These are phyloP conservation scores for Aspergillus pseudotamarii DNA, from an alignment of 2,329 filamentous ascomycete genomes.

Conservation along the genomic window DNA sequence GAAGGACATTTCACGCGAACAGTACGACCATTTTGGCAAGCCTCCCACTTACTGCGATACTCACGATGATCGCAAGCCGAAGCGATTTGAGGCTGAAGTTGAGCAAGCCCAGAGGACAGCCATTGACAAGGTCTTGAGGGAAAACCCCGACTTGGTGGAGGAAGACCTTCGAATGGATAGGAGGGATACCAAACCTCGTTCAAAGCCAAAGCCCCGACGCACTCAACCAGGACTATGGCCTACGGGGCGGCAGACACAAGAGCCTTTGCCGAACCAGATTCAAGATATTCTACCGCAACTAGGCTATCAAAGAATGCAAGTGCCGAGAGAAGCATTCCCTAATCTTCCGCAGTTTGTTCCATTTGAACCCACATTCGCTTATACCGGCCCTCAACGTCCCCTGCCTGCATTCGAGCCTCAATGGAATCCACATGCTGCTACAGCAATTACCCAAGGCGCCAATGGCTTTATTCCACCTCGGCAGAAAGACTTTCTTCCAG, in stretches of 20 bases:
- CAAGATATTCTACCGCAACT: neutral
- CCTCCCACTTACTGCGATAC: constrained; percentile 45
- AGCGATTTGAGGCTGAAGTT: constrained; percentile 29
- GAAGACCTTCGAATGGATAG: constrained; percentile 22
- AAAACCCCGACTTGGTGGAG: constrained; percentile 26
- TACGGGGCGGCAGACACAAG: neutral
- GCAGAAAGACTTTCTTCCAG: neutral
- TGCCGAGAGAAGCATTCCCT: neutral
- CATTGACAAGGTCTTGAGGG: constrained; percentile 29
- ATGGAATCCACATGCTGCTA: neutral
- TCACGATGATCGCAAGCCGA: constrained; percentile 15
- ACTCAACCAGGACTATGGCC: neutral
- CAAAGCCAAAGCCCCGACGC: neutral
- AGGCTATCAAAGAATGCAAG: neutral
- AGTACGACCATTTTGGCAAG: constrained; percentile 72
- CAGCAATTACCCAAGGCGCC: neutral
- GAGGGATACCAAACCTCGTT: neutral
- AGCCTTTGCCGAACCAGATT: neutral
- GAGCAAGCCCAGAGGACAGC: constrained; percentile 31
- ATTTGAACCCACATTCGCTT: neutral
- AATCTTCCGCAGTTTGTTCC: neutral
- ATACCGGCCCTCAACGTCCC: neutral
- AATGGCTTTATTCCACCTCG: neutral
- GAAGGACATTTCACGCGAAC: constrained; percentile 56
- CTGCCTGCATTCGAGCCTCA: neutral